Conservation (phyloP, 2,329 filamentous ascomycete genomes). For the Fusarium brachygibbosum region DNA sequence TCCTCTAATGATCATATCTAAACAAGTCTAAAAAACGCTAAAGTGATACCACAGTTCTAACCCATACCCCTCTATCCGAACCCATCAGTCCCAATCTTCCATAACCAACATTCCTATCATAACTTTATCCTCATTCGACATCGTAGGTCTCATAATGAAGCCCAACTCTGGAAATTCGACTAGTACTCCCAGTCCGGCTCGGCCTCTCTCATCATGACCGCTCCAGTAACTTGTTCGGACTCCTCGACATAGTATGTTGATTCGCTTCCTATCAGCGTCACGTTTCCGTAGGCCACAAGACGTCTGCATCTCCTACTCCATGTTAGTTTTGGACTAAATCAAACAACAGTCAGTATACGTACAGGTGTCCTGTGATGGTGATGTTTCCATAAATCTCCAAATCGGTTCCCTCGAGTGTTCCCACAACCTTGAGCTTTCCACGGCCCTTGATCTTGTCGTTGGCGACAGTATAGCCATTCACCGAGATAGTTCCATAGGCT, state of each 20-base stretch:
- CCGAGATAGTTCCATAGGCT: constrained; percentile 61
- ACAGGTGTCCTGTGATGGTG: constrained; percentile 61
- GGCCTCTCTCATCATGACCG: constrained; percentile 58
- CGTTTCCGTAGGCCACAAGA: constrained; percentile 61
- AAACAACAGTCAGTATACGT: constrained; percentile 24
- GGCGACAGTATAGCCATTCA: constrained; percentile 57
- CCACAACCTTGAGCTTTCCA: constrained; percentile 61
- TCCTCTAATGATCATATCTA: not conserved
- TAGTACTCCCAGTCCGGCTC: constrained; percentile 59
- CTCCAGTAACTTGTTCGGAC: constrained; percentile 59
- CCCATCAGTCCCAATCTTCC: too few species aligned
- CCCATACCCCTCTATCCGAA: not conserved
- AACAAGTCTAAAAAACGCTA: constrained; percentile 16
- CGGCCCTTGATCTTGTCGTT: constrained; percentile 61
- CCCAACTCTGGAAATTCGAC: not conserved
- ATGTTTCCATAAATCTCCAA: constrained; percentile 64
- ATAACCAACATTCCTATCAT: not conserved
- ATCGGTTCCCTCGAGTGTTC: constrained; percentile 58
- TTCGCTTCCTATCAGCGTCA: constrained; percentile 61
- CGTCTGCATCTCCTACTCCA: constrained; percentile 56
- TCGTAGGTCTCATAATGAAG: not conserved
- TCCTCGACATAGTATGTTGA: constrained; percentile 61
- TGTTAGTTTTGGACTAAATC: constrained; percentile 13
- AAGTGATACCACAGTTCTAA: constrained; percentile 5
- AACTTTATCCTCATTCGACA: not conserved